These are phyloP conservation scores for Rhynchosporium agropyri DNA, from an alignment of 2,329 filamentous ascomycete species.

Conservation along the genomic window DNA sequence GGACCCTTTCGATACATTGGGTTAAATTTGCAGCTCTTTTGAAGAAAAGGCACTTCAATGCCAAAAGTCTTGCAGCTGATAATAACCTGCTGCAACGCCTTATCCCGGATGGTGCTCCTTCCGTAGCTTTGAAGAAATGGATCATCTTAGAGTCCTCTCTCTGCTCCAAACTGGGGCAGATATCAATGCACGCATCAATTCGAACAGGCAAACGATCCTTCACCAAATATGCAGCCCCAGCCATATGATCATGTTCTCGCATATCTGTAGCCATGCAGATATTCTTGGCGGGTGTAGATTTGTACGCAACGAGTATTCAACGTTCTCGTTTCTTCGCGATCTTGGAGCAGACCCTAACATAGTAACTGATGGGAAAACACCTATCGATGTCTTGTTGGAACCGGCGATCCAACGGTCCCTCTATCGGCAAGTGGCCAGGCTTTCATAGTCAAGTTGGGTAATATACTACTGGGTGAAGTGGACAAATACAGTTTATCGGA, in stretches of 20 bases:
- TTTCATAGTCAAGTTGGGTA: background rate
- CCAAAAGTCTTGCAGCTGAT: background rate
- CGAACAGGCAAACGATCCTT: background rate
- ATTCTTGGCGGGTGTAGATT: background rate
- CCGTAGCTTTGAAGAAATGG: background rate
- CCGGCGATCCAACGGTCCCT: background rate
- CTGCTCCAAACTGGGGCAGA: background rate
- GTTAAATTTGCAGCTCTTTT: background rate
- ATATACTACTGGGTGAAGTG: background rate
- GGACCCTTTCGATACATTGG: background rate
- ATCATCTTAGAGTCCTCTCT: background rate
- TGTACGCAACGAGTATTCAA: background rate
- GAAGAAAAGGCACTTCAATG: background rate
- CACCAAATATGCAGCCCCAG: background rate
- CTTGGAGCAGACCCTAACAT: conserved; percentile 4
- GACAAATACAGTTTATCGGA: conserved; percentile 8
- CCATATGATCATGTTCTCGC: background rate
- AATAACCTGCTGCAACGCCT: background rate
- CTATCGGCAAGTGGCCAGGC: background rate
- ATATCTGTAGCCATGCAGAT: conserved; percentile 1
- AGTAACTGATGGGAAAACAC: background rate
- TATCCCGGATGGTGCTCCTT: background rate
- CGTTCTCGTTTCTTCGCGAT: conserved; percentile 8
- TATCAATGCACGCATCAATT: background rate
- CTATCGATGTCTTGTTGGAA: conserved; percentile 5